phyloP scores from a whole-genome alignment of 2,329 filamentous ascomycete genomes.

The Aureobasidium vineae region DNA sequence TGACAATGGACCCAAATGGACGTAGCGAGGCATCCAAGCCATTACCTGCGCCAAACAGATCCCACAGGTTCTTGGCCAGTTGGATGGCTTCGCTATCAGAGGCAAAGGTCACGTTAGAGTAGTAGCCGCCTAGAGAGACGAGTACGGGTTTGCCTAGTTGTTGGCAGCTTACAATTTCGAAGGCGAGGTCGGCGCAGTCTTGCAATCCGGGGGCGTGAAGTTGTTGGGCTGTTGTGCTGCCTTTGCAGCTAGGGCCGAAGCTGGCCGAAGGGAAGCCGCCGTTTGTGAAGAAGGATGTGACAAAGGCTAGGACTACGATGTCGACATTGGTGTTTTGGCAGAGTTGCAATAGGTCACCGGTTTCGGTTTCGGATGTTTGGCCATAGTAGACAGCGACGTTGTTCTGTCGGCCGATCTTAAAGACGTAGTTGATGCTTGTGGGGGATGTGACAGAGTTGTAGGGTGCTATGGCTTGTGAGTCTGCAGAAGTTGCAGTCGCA shows the following conservation, averaged over 20 bases:
- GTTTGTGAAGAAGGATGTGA: slow-evolving; percentile 38
- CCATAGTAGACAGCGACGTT: slow-evolving; percentile 42
- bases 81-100: slow-evolving; percentile 34
- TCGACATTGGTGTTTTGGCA: slow-evolving; percentile 40
- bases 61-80: slow-evolving; percentile 40
- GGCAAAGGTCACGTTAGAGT: slow-evolving; percentile 35
- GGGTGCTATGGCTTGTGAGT: not conserved
- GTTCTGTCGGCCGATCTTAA: slow-evolving; percentile 32
- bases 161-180: slow-evolving; percentile 41
- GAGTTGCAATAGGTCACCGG: slow-evolving; percentile 34
- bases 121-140: slow-evolving; percentile 41
- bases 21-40: slow-evolving; percentile 32
- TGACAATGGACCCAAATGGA: slow-evolving; percentile 37
- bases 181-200: slow-evolving; percentile 41
- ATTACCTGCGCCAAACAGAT: slow-evolving; percentile 39
- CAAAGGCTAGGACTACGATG: slow-evolving; percentile 42
- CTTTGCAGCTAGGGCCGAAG: slow-evolving; percentile 40
- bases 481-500: not conserved
- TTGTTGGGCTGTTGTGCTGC: slow-evolving; percentile 37
- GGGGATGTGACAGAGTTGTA: slow-evolving; percentile 2
- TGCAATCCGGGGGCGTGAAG: slow-evolving; percentile 41
- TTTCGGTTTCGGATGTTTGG: slow-evolving; percentile 33
- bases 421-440: slow-evolving; percentile 30
- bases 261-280: slow-evolving; percentile 37
- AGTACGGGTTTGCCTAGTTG: slow-evolving; percentile 43